Evolutionary conservation across 768 basidiomycete species (phyloP), one percentile per base, ranked within the genome.

Genomic region (Auriscalpium orientale): DNA sequence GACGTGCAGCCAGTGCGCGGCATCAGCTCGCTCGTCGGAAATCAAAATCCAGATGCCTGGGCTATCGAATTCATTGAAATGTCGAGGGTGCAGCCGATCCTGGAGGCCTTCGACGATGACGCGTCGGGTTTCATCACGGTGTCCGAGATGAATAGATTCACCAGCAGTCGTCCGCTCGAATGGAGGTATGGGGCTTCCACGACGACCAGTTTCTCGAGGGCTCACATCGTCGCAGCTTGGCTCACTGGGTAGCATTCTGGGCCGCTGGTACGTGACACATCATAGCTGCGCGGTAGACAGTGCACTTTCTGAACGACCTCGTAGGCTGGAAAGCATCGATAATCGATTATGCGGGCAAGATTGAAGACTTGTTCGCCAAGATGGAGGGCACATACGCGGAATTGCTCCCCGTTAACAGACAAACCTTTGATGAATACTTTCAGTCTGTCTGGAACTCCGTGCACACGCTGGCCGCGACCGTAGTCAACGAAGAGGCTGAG

Each of bases 201-300:
- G n/a, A 40, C 51, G 4, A 16, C 9, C 51, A 18, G 3, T n/a
- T 15, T 2, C 1, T 15, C 18, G 20, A 5, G 8, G 40, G 15
- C 13, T 35, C 8, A 12, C 49, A 56, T 53, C 7, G 10, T 46
- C 3, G 7, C 22, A 59, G 70, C 33, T 46, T 72, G 16, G 61
- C 60, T 2, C 68, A 66, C 47, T 72, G 71, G 70, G 46, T 70
- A 1, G 64, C 67, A 3, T 71, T 65, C 49, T 70, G 69, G 69
- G 68, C 70, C 28, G 53, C 48, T 38, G 59, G 59, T 60, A 28
- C 28, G 28, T 4, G 22, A 28, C 22, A 2, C 22, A 28, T 28
- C 3, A 28, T 28, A 3, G 2, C 22, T 28, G 22, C 22, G 22
- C 22, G 22, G 22, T 28, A 2, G 22, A 3, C 22, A 28, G 22